These are phyloP conservation scores for Rhizopogon vinicolor DNA, from an alignment of 768 basidiomycete species.

Conservation along the genomic window DNA sequence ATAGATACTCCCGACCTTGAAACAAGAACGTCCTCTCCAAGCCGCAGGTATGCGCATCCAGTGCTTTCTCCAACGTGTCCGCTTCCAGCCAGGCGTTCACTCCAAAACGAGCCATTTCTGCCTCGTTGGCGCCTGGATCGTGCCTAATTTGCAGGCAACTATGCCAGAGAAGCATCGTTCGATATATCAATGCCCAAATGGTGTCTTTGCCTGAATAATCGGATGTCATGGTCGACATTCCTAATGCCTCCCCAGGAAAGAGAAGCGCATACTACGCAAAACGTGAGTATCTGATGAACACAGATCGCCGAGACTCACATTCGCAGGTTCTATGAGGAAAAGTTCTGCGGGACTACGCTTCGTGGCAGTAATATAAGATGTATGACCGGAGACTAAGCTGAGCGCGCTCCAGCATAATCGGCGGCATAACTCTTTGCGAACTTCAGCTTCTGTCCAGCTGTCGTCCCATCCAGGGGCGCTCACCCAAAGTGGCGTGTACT, in stretches of 20 bases:
- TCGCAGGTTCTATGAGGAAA: conserved; percentile 59
- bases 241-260: conserved; percentile 68
- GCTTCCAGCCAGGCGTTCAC: conserved; percentile 68
- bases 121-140: conserved; percentile 36
- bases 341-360: conserved; percentile 38
- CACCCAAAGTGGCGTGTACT: conserved; percentile 59
- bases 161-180: conserved; percentile 69
- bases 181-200: conserved; percentile 72
- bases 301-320: conserved; percentile 39
- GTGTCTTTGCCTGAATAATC: conserved; percentile 51
- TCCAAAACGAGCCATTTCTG: conserved; percentile 58
- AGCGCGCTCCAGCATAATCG: conserved; percentile 72
- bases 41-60: conserved; percentile 61
- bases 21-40: conserved; percentile 67
- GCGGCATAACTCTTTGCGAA: conserved; percentile 67
- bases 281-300: neutral
- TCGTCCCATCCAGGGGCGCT: conserved; percentile 61
- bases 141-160: conserved; percentile 59
- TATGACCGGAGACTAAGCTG: conserved; percentile 59
- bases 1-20: conserved; percentile 68
- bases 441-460: conserved; percentile 56
- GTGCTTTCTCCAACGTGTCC: conserved; percentile 56
- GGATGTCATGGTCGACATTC: conserved; percentile 23
- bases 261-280: conserved; percentile 57
- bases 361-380: conserved; percentile 50